Evolutionary conservation across 331 rosid genomes (phyloP), one percentile per base, ranked within the genome.

Genomic region (Spiraea crenata): DNA sequence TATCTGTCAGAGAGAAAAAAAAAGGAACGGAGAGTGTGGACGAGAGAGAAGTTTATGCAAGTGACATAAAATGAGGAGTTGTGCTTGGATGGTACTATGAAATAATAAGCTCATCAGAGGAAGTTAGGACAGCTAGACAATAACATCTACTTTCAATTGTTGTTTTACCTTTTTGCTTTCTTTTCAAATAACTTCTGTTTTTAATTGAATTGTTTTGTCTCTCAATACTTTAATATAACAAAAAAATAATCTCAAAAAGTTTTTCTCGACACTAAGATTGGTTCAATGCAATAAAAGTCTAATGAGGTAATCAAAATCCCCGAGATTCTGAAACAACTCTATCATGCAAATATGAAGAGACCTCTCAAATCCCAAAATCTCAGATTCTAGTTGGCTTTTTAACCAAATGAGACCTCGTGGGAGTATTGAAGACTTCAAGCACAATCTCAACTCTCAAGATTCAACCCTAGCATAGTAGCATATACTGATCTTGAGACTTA

Each of bases 51-150:
- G 46, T n/a, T 39, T 9, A 15, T 3, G 61, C 17, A 17, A 54
- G 57, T 20, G 49, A 31, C 68, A 64, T 42, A 60, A 38, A 69
- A 65, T 64, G 76, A 54, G 70, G 73, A 65, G 62, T 59, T 63
- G 63, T 69, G 73, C 73, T 12, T 39, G 12, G 31, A 25, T 25
- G 31, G 31, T 20, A 69, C 13, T 50, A 37, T 49, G 39, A 31
- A 14, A 13, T 11, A 14, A 13, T 11, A 16, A 63, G 41, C 55
- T 64, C 3, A 25, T 4, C 44, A 46, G 7, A 35, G 70, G 50
- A 40, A 25, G 16, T 9, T 6, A 63, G n/a, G 25, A 40, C 73
- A 69, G 63, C 20, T 40, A 12, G 63, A 68, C 20, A 39, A 6
- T 52, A 38, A 50, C 46, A 50, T 38, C 1, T 9, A 34, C 17